Conservation (phyloP, 1,284 basidiomycete genomes). For the Lentinus polychrous region DNA sequence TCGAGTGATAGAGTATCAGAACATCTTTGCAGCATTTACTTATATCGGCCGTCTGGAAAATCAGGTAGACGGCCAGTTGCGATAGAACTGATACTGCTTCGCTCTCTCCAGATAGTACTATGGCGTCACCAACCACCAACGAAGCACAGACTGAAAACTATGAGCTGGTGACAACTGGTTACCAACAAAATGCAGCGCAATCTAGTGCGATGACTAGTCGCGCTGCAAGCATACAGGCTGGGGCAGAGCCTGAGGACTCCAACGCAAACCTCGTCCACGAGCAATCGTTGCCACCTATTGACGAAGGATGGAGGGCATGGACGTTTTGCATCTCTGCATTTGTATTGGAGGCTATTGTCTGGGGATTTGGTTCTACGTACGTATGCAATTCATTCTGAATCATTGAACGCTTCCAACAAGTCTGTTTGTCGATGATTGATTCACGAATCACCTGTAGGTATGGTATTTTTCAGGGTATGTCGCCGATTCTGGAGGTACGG, state of each 20-base stretch:
- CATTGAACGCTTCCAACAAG: neutral
- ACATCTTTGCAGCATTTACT: too few species aligned
- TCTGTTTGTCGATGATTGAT: neutral
- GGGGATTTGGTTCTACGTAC: conserved; percentile 21
- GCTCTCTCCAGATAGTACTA: too few species aligned
- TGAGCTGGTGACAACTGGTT: too few species aligned
- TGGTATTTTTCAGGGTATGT: conserved; percentile 19
- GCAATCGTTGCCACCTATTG: conserved; percentile 18
- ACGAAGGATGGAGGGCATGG: conserved; percentile 19
- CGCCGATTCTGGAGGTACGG: neutral
- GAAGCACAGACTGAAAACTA: too few species aligned
- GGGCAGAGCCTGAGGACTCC: neutral
- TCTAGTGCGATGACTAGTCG: neutral
- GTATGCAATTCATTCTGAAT: neutral
- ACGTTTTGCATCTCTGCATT: conserved; percentile 17
- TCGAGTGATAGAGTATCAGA: too few species aligned
- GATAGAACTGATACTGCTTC: too few species aligned
- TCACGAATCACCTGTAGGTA: conserved; percentile 9
- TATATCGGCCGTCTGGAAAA: too few species aligned
- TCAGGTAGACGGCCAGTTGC: too few species aligned
- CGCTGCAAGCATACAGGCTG: neutral
- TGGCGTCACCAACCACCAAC: too few species aligned
- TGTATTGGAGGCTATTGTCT: conserved; percentile 18
- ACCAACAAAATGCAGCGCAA: too few species aligned
- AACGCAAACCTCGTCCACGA: neutral